Base-by-base conservation (phyloP, 495 filamentous ascomycete genomes). In the Tuber magnatum region DNA sequence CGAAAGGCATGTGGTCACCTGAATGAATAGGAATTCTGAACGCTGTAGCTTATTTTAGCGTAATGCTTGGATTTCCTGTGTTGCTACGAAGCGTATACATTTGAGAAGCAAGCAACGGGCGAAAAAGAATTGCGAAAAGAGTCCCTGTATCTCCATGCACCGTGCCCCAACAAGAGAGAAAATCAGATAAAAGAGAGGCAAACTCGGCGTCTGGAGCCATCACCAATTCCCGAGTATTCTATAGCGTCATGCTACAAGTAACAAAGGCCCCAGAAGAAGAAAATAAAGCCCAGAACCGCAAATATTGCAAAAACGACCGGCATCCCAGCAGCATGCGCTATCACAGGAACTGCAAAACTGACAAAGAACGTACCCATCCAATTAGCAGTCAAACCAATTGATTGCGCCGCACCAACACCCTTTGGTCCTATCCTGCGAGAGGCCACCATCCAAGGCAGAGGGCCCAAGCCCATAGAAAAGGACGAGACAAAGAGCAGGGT, bases 311-410 rank as follows among this genome's bases (percentile, higher is more conserved):
- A 81, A 3, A 81, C 32, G 0, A 6, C 32, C 32, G 69, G 61
- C 78, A 80, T 81, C 0, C 79, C 79, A 39, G 71, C 38, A 2
- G 35, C 28, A 6, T 75, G 61, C 16, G 81, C 79, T 6, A 79
- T 6, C 6, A 82, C 71, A 3, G 81, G 81, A 3, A 82, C 81
- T 2, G 68, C 73, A 44, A 82, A 82, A 7, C 81, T 74, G 38
- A 99, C 93, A 12, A 94, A 79, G 83, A 97, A 98, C 0, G 96
- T 98, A 1, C 94, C 92, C 40, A 92, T 86, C 88, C 95, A 98
- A 84, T 93, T 99, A 3, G 92, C 91, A 0, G 90, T 92, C 46
- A 98, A 83, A 0, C 91, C 92, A 85, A 92, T 92, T 46, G 89
- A 91, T 83, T 99, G 95, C 7, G 92, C 90, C 0, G 94, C 93